Percentiles rank a stretch among this genome's conserved stretches.
These are phyloP conservation scores for Pythium monospermum DNA, from an alignment of 352 stramenopile genomes.

Conservation along the genomic window DNA sequence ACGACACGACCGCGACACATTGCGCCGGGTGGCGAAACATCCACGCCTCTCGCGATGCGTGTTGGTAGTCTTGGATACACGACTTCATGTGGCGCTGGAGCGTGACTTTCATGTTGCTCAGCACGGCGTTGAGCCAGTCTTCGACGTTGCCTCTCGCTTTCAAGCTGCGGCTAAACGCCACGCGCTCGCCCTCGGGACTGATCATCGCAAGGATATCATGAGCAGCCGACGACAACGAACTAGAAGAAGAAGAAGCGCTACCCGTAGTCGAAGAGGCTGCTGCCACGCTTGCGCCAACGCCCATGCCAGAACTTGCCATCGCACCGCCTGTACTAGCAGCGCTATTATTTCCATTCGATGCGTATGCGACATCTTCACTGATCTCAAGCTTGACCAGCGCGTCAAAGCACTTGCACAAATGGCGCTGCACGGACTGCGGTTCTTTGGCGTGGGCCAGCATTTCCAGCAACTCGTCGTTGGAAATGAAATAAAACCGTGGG, in stretches of 20 bases:
- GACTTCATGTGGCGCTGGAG: constrained; percentile 69
- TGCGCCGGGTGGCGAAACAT: constrained; percentile 87
- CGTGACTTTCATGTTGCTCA: constrained; percentile 68
- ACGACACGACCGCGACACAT: constrained; percentile 86
- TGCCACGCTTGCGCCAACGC: too few species aligned
- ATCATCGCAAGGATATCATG: constrained; percentile 77
- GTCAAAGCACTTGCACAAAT: constrained; percentile 85
- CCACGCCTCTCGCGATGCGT: constrained; percentile 72
- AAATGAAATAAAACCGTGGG: constrained; percentile 87
- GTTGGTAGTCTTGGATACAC: constrained; percentile 87
- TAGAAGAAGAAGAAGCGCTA: too few species aligned
- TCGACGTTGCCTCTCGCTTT: constrained; percentile 86
- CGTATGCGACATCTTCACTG: constrained; percentile 38
- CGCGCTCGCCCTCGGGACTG: constrained; percentile 72
- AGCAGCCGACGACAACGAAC: constrained; percentile 12
- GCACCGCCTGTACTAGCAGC: neutral
- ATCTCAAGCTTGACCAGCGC: constrained; percentile 75
- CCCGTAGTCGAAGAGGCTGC: neutral
- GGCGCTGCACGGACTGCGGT: constrained; percentile 67
- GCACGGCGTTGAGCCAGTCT: constrained; percentile 76
- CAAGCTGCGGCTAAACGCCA: constrained; percentile 63
- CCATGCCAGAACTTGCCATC: too few species aligned
- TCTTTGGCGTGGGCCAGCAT: constrained; percentile 81
- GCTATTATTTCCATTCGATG: neutral
- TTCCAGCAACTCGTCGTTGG: constrained; percentile 83